Conservation (phyloP, 148 eudicot genomes). For the Limonium bicolor region DNA sequence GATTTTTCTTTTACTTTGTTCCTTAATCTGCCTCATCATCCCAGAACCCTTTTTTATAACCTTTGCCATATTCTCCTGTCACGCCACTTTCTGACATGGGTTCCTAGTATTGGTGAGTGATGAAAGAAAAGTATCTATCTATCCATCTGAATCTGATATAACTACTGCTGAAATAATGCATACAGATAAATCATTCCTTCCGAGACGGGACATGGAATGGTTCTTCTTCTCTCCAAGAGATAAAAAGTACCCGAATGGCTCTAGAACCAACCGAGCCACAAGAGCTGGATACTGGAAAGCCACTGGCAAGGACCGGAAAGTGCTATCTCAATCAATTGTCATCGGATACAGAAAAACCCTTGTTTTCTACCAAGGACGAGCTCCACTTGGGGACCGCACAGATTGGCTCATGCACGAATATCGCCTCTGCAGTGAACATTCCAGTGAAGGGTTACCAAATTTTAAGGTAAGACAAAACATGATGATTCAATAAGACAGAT, state of each 20-base stretch:
- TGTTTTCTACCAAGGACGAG: constrained; percentile 78
- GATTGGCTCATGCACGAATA: constrained; percentile 95
- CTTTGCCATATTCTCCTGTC: no score
- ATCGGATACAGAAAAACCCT: constrained; percentile 70
- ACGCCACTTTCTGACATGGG: no score
- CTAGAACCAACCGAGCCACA: constrained; percentile 76
- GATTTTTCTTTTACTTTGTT: no score
- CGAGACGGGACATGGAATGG: constrained; percentile 79
- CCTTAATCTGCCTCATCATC: no score
- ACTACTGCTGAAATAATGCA: no score
- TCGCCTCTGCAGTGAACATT: constrained; percentile 55
- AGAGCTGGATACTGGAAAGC: constrained; percentile 94
- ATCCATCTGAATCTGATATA: neutral
- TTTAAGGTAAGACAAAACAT: constrained; percentile 28
- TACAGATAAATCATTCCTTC: constrained; percentile 82
- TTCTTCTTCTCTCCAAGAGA: constrained; percentile 85
- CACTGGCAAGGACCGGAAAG: constrained; percentile 79
- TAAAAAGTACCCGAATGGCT: constrained; percentile 74
- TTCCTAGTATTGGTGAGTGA: neutral
- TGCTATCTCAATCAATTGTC: constrained; percentile 40
- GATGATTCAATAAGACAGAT: neutral
- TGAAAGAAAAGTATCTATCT: neutral
- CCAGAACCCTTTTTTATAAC: no score
- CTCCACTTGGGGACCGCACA: constrained; percentile 71
- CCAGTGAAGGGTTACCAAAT: constrained; percentile 28